Conservation (phyloP, 306 rosid genomes). For the Sophora flavescens region DNA sequence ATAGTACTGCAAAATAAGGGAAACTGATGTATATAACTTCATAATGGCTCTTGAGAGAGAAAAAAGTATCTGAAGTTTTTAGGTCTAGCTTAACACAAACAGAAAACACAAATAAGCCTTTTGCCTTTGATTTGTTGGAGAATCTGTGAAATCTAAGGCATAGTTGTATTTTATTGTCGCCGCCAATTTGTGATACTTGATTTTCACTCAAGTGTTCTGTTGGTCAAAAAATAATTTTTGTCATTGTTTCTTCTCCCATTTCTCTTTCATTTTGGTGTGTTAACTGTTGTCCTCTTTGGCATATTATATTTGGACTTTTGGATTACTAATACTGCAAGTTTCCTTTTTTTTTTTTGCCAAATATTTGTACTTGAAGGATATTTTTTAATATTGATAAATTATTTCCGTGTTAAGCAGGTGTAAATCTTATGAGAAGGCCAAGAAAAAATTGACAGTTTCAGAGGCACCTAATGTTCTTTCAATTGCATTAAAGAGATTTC, state of each 20-base stretch:
- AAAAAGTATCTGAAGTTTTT: not conserved
- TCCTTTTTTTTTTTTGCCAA: not conserved
- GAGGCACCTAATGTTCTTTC: conserved; percentile 97
- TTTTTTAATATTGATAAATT: conserved; percentile 29
- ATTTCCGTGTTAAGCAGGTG: conserved; percentile 62
- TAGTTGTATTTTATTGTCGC: not conserved
- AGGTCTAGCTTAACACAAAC: not conserved
- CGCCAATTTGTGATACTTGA: not conserved
- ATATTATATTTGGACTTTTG: conserved; percentile 5
- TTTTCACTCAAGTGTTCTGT: not conserved
- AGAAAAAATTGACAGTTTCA: conserved; percentile 84
- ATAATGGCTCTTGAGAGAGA: not conserved
- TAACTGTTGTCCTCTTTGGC: not conserved
- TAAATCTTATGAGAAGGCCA: conserved; percentile 91
- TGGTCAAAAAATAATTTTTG: not conserved
- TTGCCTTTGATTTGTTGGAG: not conserved
- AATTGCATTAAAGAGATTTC: conserved; percentile 87
- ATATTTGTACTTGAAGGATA: not conserved
- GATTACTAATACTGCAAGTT: not conserved
- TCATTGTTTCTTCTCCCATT: not conserved
- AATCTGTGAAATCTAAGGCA: conserved; percentile 1
- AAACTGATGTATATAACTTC: not conserved
- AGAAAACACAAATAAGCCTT: not conserved
- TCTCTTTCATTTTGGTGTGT: not conserved
- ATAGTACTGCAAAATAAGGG: not conserved